These are phyloP conservation scores for Vararia minispora DNA, from an alignment of 768 basidiomycete genomes.

Conservation along the genomic window DNA sequence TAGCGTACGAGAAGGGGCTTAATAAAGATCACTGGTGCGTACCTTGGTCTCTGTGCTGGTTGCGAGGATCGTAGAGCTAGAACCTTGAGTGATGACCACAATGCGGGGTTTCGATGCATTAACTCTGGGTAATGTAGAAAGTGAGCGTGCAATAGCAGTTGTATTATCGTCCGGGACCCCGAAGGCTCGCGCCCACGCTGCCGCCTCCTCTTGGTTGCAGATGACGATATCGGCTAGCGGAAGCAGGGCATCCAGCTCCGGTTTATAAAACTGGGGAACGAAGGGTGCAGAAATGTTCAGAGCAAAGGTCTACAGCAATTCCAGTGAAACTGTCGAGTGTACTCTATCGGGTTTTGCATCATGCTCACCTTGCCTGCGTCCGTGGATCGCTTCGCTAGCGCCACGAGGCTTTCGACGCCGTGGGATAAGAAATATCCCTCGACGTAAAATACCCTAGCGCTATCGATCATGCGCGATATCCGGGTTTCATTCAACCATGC, in stretches of 20 bases:
- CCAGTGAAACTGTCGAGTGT: slow-evolving; percentile 41
- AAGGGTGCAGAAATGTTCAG: slow-evolving; percentile 97
- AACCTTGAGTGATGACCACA: slow-evolving; percentile 88
- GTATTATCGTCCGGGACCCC: slow-evolving; percentile 62
- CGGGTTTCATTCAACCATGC: slow-evolving; percentile 67
- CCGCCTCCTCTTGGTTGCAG: slow-evolving; percentile 95
- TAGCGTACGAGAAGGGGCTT: no score
- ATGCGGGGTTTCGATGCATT: slow-evolving; percentile 67
- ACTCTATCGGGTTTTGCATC: neutral
- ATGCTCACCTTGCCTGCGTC: slow-evolving; percentile 57
- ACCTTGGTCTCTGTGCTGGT: slow-evolving; percentile 41
- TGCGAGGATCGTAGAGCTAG: slow-evolving; percentile 69
- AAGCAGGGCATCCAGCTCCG: slow-evolving; percentile 70
- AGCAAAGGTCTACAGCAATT: no score
- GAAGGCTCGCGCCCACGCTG: slow-evolving; percentile 67
- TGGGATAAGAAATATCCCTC: slow-evolving; percentile 98
- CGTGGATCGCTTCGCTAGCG: slow-evolving; percentile 70
- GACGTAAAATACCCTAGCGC: slow-evolving; percentile 83
- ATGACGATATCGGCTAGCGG: slow-evolving; percentile 84
- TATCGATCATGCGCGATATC: slow-evolving; percentile 67
- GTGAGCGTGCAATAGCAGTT: slow-evolving; percentile 52
- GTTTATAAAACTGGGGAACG: slow-evolving; percentile 87
- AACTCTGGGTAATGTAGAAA: slow-evolving; percentile 67
- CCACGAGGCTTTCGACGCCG: slow-evolving; percentile 58
- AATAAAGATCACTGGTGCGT: no score